Conservation (phyloP, 495 filamentous ascomycete species). For the Neurospora africana region DNA sequence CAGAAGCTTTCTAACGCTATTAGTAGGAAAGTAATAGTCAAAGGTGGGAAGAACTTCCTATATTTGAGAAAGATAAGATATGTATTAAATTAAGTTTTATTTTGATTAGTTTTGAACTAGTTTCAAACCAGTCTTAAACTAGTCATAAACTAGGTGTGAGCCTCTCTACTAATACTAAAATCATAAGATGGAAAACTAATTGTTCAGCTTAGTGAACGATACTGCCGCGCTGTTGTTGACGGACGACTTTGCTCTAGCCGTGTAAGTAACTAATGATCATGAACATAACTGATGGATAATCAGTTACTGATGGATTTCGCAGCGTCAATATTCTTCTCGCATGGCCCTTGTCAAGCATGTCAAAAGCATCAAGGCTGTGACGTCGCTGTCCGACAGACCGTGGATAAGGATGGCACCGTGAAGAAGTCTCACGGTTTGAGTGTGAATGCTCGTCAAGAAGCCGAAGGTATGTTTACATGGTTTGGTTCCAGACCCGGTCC, state of each 20-base stretch:
- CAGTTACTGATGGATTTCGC: neutral
- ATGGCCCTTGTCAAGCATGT: neutral
- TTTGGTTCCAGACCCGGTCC: neutral
- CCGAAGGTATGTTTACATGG: neutral
- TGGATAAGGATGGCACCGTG: neutral
- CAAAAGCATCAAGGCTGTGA: neutral
- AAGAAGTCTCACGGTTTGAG: neutral
- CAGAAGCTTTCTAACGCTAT: neutral
- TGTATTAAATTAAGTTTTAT: neutral
- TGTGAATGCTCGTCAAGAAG: neutral
- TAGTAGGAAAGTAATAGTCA: rapidly evolving
- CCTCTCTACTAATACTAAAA: neutral
- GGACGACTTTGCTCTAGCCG: neutral
- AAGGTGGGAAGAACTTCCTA: neutral
- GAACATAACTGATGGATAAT: neutral
- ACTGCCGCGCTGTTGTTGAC: neutral
- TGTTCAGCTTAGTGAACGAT: neutral
- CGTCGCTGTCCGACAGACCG: neutral
- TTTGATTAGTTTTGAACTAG: no score
- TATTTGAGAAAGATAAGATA: neutral
- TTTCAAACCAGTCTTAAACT: no score
- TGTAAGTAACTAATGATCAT: neutral
- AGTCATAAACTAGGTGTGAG: no score
- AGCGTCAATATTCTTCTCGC: neutral
- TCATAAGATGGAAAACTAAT: neutral